These are phyloP conservation scores for Kandelia obovata DNA, from an alignment of 345 rosid species.

Conservation along the genomic window DNA sequence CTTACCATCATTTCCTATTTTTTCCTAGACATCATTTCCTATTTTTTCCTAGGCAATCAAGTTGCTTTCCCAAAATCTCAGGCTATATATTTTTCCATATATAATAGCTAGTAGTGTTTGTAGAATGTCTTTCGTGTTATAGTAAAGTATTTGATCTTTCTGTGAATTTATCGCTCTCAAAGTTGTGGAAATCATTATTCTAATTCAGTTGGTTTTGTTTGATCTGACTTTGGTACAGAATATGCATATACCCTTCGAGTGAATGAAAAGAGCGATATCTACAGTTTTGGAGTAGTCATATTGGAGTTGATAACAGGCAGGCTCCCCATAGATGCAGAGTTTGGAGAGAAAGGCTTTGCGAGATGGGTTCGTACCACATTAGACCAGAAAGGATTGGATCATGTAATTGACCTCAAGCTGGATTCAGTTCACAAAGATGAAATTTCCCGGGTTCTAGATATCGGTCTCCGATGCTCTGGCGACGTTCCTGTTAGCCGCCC, in stretches of 20 bases:
- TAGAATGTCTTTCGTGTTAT: no score
- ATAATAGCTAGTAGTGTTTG: no score
- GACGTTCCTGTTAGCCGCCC: slow-evolving; percentile 81
- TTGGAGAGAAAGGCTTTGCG: slow-evolving; percentile 76
- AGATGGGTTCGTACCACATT: slow-evolving; percentile 62
- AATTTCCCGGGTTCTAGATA: slow-evolving; percentile 56
- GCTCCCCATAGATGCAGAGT: slow-evolving; percentile 58
- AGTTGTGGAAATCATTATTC: background rate
- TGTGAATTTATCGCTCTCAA: background rate
- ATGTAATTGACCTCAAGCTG: slow-evolving; percentile 62
- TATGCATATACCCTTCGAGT: slow-evolving; percentile 83
- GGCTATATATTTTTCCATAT: no score
- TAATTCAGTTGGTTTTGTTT: background rate
- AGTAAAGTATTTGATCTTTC: background rate
- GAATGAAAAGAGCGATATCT: slow-evolving; percentile 92
- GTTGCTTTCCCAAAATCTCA: no score
- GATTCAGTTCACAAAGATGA: slow-evolving; percentile 47
- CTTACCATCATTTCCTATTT: no score
- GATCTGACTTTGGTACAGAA: slow-evolving; percentile 41
- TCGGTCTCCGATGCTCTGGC: slow-evolving; percentile 69
- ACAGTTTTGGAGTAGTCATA: slow-evolving; percentile 85
- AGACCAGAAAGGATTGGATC: slow-evolving; percentile 47
- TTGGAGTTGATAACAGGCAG: slow-evolving; percentile 79
- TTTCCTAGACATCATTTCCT: no score
- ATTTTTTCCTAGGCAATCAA: no score